Percentiles rank a stretch among this genome's conserved stretches.
These are phyloP conservation scores for Wakefieldia striispora DNA, from an alignment of 768 basidiomycete genomes.

Conservation along the genomic window DNA sequence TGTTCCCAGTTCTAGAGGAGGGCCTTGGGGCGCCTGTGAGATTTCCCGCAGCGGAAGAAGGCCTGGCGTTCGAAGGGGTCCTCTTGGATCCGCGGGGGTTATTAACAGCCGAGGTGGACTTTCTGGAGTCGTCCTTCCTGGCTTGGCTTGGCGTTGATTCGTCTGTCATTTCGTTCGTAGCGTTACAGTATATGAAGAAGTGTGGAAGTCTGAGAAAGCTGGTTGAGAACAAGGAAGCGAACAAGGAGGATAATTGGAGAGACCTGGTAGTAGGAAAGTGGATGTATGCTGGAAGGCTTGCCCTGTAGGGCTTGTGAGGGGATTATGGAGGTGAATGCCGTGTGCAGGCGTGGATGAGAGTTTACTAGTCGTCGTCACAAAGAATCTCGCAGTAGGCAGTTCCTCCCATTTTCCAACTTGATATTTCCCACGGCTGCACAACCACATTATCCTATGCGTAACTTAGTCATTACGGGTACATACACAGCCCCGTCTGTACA, in stretches of 20 bases:
- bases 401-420: slow-evolving; percentile 14
- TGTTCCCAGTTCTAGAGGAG: slow-evolving; percentile 66
- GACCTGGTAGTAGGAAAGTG: slow-evolving; percentile 49
- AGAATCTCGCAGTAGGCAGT: slow-evolving; percentile 17
- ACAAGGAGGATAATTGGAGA: slow-evolving; percentile 9
- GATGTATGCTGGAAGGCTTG: slow-evolving; percentile 59
- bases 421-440: slow-evolving; percentile 29
- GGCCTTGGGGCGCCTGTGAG: slow-evolving; percentile 52
- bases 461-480: not conserved
- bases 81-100: slow-evolving; percentile 59
- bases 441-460: not conserved
- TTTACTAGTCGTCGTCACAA: slow-evolving; percentile 44
- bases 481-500: slow-evolving; percentile 14
- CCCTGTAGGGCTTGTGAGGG: slow-evolving; percentile 88
- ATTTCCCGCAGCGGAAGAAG: slow-evolving; percentile 41
- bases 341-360: slow-evolving; percentile 48
- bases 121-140: slow-evolving; percentile 74
- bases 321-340: slow-evolving; percentile 56
- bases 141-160: slow-evolving; percentile 50
- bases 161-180: slow-evolving; percentile 90
- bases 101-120: slow-evolving; percentile 43
- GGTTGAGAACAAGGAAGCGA: slow-evolving; percentile 14
- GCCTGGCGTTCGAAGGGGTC: slow-evolving; percentile 45
- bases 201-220: slow-evolving; percentile 44
- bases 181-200: slow-evolving; percentile 41